Base-by-base conservation (phyloP, 2,329 filamentous ascomycete genomes). In the Colletotrichum kahawae region DNA sequence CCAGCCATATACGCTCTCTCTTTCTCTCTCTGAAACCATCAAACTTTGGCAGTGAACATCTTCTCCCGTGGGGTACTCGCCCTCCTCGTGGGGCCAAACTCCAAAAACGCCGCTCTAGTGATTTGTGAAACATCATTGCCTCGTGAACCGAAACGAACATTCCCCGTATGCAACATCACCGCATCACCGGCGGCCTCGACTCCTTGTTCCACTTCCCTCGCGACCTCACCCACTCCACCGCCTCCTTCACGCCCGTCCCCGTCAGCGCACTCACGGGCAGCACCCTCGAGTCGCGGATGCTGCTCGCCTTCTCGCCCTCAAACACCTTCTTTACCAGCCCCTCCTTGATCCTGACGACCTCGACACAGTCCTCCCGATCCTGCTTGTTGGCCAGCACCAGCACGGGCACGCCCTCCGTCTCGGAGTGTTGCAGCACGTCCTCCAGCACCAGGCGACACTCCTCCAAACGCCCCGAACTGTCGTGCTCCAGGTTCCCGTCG, bases 131-230 rank as follows among this genome's bases (percentile, higher is more conserved):
- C 18, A 70, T 73, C 69, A 75, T 75, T 51, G 69, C 63, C 63
- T 75, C 70, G 48, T 75, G 54, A 75, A 65, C 29, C 38, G 24
- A 27, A 16, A 34, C 29, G 13, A 62, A 36, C 29, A 18, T 18
- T 31, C 16, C 21, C n/a, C 24, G 13, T 18, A 14, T 12, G 27
- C 12, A 16, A 21, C 9, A 51, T 90, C 88, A 98, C 86, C 95
- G 91, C 96, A 98, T 98, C 67, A 98, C 93, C 3, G 97, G 97
- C 77, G 96, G 96, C 76, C 97, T 90, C 6, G 92, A 93, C 84
- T 98, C 96, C 86, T 97, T 98, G 83, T 98, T 98, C 95, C 97
- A 98, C 84, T 95, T 95, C 33, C 98, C 95, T 76, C 97, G 89
- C 78, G 93, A 96, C 82, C 95, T 92, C 74, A 99, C 88, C 97